Base-by-base conservation (phyloP, 2,329 filamentous ascomycete genomes). In the Anisogramma anomala region DNA sequence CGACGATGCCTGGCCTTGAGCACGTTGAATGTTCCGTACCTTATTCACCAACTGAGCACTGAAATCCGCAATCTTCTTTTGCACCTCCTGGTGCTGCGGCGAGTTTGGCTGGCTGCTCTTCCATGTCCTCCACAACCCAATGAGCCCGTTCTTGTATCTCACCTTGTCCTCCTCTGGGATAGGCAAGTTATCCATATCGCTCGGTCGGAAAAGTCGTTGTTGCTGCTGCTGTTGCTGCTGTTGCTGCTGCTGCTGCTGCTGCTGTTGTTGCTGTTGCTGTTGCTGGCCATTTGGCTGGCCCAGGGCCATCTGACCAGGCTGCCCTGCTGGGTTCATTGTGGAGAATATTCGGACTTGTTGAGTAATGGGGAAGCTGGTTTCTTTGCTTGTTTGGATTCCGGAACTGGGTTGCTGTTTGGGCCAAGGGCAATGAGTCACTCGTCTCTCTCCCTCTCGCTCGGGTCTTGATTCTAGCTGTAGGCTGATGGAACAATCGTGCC, bases 31-130 rank as follows among this genome's bases (percentile, higher is more conserved):
- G 37, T 56, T 53, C 38, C 69, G 64, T 4, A 76, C 64, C 55
- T 77, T 79, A 0, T 55, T 56, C 3, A 66, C 57, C 2, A 81
- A 63, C 57, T 74, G 76, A 32, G 66, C 66, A 0, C 75, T 74
- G 52, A 81, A 80, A 7, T 79, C 74, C 6, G 61, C 56, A 17
- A 81, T 71, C 58, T 78, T 79, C 30, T 66, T 65, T 48, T 67
- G 69, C 0, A 76, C 74, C 0, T 63, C 60, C 18, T 64, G 55
- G 33, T 77, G 67, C 17, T 70, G 65, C 1, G 52, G 50, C 3
- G 71, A 72, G 17, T 70, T 69, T 1, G 64, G 60, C 0, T 66
- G 56, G 1, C 62, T 58, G 15, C 62, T 67, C 43, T 71, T 67
- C 33, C 72, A 67, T 30, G 72, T 64, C 17, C 59, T 63, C 68